These are phyloP conservation scores for Hemileia vastatrix DNA, from an alignment of 1,284 basidiomycete species.

Conservation along the genomic window DNA sequence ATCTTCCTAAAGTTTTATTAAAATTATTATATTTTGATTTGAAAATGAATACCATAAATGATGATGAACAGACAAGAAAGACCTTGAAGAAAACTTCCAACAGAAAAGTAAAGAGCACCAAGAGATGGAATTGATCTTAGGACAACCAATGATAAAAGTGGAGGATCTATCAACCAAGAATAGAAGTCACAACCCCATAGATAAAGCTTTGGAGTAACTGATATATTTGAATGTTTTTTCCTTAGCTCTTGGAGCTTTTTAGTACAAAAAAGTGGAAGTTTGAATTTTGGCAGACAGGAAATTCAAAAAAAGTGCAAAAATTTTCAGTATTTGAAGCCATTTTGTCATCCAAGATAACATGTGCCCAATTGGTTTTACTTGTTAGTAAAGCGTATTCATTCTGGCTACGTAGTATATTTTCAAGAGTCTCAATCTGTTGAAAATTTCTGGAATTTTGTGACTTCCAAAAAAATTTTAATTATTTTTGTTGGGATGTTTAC, in stretches of 20 bases:
- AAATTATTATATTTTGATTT: too few relatives aligned
- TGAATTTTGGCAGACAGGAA: too few relatives aligned
- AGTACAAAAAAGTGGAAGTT: too few relatives aligned
- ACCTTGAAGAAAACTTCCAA: conserved; percentile 76
- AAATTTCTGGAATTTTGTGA: conserved; percentile 34
- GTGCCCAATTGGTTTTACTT: conserved; percentile 69
- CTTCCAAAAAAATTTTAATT: conserved; percentile 22
- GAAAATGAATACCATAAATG: conserved; percentile 76
- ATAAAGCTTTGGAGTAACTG: conserved; percentile 53
- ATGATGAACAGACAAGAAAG: conserved; percentile 71
- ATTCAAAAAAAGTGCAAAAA: conserved; percentile 25
- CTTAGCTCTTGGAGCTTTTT: conserved; percentile 63
- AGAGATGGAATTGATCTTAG: too few relatives aligned
- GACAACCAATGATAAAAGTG: conserved; percentile 43
- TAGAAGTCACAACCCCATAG: conserved; percentile 92
- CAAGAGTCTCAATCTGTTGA: conserved; percentile 62
- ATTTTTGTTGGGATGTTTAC: conserved; percentile 22
- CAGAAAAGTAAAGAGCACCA: conserved; percentile 60
- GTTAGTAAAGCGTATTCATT: conserved; percentile 70
- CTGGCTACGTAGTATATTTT: conserved; percentile 62
- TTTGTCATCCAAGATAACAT: conserved; percentile 77
- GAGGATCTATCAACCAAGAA: background rate
- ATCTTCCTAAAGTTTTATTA: too few relatives aligned
- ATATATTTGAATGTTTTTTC: conserved; percentile 55
- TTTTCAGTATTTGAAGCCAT: conserved; percentile 72